These are phyloP conservation scores for Rosa hybrid DNA, from an alignment of 331 rosid species.

Conservation along the genomic window DNA sequence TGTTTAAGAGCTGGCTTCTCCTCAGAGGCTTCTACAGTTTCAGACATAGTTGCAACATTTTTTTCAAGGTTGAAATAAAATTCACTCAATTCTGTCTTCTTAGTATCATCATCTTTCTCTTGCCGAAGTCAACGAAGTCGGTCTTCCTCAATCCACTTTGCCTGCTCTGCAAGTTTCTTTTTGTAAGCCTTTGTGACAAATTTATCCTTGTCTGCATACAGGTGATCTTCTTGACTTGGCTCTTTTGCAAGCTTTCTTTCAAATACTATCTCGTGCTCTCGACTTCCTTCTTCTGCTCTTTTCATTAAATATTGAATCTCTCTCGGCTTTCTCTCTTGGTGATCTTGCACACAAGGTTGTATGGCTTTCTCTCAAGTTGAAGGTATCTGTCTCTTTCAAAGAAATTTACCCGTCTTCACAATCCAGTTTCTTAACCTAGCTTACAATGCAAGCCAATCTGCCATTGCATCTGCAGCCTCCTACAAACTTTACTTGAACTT, in stretches of 20 bases:
- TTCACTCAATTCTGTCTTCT: constrained; percentile 86
- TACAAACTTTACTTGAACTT: no score
- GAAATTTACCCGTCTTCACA: no score
- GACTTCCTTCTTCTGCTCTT: constrained; percentile 73
- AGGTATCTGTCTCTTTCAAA: no score
- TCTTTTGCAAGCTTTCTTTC: constrained; percentile 89
- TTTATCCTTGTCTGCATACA: constrained; percentile 81
- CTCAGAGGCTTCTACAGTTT: constrained; percentile 29
- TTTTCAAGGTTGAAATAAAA: constrained; percentile 75
- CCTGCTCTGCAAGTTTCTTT: constrained; percentile 79
- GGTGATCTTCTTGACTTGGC: constrained; percentile 85
- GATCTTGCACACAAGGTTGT: constrained; percentile 67
- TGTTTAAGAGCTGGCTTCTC: constrained; percentile 31
- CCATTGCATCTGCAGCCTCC: no score
- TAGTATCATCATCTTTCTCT: constrained; percentile 90
- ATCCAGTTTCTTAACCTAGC: no score
- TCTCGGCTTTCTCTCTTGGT: constrained; percentile 77
- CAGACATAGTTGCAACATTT: constrained; percentile 51
- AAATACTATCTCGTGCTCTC: constrained; percentile 69
- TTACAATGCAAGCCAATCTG: no score
- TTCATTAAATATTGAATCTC: constrained; percentile 59
- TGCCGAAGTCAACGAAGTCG: constrained; percentile 68
- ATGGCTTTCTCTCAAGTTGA: neutral
- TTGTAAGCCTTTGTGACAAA: constrained; percentile 83
- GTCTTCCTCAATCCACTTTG: constrained; percentile 81